A percentile compares a stretch with the other conserved stretches of the same genome.
Evolutionary conservation across 2,329 filamentous ascomycete genomes (phyloP).

Genomic region (Helicocarpus griseus): DNA sequence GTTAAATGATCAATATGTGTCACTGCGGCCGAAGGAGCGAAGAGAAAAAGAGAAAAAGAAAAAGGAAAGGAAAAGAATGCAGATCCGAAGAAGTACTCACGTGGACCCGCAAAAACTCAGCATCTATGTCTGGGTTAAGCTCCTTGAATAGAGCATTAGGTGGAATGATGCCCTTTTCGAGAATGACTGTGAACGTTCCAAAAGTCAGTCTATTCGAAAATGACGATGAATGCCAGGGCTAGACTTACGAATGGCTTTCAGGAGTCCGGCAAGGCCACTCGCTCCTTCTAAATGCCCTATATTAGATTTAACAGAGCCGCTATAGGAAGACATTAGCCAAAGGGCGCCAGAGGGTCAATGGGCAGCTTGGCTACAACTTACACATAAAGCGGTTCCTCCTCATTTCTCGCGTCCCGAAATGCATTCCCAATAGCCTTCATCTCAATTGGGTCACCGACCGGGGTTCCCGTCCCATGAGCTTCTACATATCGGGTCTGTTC

Average conservation of each 20-base stretch:
- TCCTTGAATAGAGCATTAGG: conserved; percentile 16
- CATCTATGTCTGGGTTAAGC: conserved; percentile 9
- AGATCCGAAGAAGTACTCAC: conserved; percentile 4
- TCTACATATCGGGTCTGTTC: conserved; percentile 16
- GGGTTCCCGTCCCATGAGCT: conserved; percentile 30
- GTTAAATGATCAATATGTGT: background rate
- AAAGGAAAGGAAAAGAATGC: too few relatives aligned
- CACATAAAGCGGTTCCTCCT: conserved; percentile 1
- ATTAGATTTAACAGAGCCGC: conserved; percentile 21
- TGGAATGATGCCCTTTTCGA: conserved; percentile 20
- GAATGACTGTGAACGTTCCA: background rate
- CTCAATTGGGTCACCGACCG: conserved; percentile 19
- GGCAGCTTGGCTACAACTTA: background rate
- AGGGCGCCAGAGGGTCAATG: background rate
- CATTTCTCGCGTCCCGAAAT: conserved; percentile 4
- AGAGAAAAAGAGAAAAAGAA: conserved; percentile 3
- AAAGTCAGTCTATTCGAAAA: background rate
- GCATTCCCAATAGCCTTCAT: conserved; percentile 9
- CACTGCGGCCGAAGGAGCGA: conserved; percentile 4
- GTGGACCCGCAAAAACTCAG: conserved; percentile 7
- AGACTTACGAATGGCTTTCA: conserved; percentile 19
- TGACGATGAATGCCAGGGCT: background rate
- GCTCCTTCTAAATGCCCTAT: conserved; percentile 24
- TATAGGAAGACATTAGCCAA: background rate
- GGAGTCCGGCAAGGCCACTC: conserved; percentile 18